Evolutionary conservation across 352 stramenopile species (phyloP), one percentile per base, ranked within the genome.

Genomic region (Pythium myriotylum): DNA sequence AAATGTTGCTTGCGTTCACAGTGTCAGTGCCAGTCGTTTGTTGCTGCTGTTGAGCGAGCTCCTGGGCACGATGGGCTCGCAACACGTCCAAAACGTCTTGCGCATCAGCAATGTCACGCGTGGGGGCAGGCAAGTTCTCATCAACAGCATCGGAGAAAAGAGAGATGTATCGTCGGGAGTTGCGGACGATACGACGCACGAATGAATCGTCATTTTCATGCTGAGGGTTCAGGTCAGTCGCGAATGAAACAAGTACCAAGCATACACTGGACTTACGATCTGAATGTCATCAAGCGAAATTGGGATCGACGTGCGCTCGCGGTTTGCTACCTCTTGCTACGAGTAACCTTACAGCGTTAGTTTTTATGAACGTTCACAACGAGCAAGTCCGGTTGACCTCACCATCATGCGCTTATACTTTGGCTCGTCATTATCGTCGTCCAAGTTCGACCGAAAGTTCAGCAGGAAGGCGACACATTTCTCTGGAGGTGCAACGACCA

Each of bases 71-170:
- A 23, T 91, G 84, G 27, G 88, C 67, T 5, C 88, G 76, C 35
- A 95, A 55, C 35, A 95, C 85, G 51, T 97, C 88, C 39, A 97
- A 62, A 14, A 96, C 85, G 62, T 96, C 89, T 55, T 92, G 75
- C 4, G 76, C 78, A 54, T 94, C 74, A 17, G 81, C 86, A 19
- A 94, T 91, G 52, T 96, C 89, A 10, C 71, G 65, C 7, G 86
- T 94, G 14, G 90, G 88, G 14, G 86, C 56, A 10, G 90, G 89
- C 14, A 97, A 65, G 50, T 91, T 86, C 55, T 95, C 85, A 48
- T 97, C 89, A 47, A 97, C 88, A 13, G 88, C 91, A 59, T 96
- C 84, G 0, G 83, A 76, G 39, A 98, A 94, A 10, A 97, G 73
- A 60, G 89, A 80, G 23, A 96, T 80, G 78, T 97, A 98, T 22